Base-by-base conservation (phyloP, 2,329 filamentous ascomycete species). In the Chalara sp. region DNA sequence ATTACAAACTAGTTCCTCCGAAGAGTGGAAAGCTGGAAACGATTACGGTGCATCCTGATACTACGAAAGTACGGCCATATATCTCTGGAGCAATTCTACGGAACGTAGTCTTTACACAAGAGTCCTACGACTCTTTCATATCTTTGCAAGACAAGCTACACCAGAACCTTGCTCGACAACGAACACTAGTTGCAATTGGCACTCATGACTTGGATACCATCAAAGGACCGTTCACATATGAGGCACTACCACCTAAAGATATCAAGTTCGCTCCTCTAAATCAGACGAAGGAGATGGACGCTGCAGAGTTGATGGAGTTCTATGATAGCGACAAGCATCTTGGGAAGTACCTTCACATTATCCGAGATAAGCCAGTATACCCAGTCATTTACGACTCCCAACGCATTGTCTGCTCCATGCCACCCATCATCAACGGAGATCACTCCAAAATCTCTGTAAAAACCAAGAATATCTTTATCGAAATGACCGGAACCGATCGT, bases 61-160 rank as follows among this genome's bases (percentile, higher is more conserved):
- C 90, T 32, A 76, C 77, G 51, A 80, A 84, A 69, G 84, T 99
- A 61, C 83, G 93, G 46, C 92, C 91, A 40, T 88, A 93, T 58
- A 87, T 96, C 57, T 89, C 92, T 12, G 90, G 87, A 55, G 90
- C 92, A 45, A 87, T 99, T 58, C 75, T 99, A 56, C 84, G 93
- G 59, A 88, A 90, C 67, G 80, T 99, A 75, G 89, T 84, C 64
- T 97, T 99, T 76, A 91, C 88, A 61, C 79, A 93, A 73, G 88
- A 85, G 60, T 80, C 87, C 59, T 99, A 99, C 70, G 89, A 95
- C 61, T 96, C 90, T 65, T 99, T 99, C 86, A 99, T 99, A 67
- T 81, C 86, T 51, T 79, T 99, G 45, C 93, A 99, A 74, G 95
- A 99, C 73, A 99, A 99, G 75, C 81, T 99, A 45, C 93, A 99